These are phyloP conservation scores for Amanita muscaria DNA, from an alignment of 768 basidiomycete species.

Conservation along the genomic window DNA sequence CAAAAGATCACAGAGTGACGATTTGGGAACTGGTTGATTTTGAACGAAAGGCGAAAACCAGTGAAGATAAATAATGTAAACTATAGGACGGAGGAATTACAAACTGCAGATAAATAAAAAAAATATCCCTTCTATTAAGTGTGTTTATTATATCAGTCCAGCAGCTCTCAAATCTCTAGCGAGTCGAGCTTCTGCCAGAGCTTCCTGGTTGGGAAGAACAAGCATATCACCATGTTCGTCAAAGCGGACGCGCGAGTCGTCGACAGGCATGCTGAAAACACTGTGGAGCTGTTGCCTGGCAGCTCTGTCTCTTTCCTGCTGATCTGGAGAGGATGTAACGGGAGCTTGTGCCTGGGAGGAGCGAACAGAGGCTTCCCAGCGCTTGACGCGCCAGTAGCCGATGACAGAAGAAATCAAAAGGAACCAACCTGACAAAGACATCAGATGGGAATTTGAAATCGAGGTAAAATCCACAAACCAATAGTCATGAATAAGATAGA, in stretches of 20 bases:
- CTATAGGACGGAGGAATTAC: too few species aligned
- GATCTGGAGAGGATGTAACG: constrained; percentile 28
- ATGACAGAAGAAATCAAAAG: constrained; percentile 76
- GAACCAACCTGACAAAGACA: constrained; percentile 68
- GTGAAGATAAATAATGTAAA: neutral
- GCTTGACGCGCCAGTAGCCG: constrained; percentile 77
- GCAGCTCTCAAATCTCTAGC: constrained; percentile 42
- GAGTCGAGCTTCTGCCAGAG: constrained; percentile 36
- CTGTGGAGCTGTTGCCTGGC: constrained; percentile 42
- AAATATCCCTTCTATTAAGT: neutral
- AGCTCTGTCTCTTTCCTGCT: constrained; percentile 41
- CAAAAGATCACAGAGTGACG: constrained; percentile 61
- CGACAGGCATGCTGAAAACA: constrained; percentile 39
- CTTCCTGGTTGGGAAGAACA: constrained; percentile 21
- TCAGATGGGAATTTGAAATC: neutral
- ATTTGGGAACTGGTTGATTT: constrained; percentile 64
- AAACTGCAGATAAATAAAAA: neutral
- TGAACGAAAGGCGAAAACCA: too few species aligned
- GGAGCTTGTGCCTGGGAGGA: constrained; percentile 24
- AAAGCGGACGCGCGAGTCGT: neutral
- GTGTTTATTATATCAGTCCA: constrained; percentile 36
- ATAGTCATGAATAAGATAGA: constrained; percentile 88
- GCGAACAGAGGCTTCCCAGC: constrained; percentile 71
- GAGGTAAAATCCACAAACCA: constrained; percentile 32
- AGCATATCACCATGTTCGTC: constrained; percentile 21